A percentile compares a stretch with the other conserved stretches of the same genome.
These are phyloP conservation scores for Debaryomyces coudertii DNA, from an alignment of 1,139 yeast genomes.

Conservation along the genomic window DNA sequence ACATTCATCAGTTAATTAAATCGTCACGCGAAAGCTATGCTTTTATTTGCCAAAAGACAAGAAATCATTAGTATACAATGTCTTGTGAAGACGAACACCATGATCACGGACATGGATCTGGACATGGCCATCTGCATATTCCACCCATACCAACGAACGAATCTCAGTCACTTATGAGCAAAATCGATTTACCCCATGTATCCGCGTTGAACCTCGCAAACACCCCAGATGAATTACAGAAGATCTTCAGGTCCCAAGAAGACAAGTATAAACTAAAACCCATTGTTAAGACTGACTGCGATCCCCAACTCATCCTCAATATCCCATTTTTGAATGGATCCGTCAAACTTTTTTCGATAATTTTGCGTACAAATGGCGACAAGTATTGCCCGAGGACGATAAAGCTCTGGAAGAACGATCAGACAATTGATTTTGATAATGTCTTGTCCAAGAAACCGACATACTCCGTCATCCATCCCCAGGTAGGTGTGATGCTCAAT, in stretches of 20 bases:
- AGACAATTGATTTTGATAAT: conserved; percentile 70
- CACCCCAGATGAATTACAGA: conserved; percentile 50
- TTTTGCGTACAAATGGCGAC: conserved; percentile 67
- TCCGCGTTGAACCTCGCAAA: conserved; percentile 67
- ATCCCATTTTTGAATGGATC: conserved; percentile 75
- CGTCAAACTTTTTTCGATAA: conserved; percentile 73
- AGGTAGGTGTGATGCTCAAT: conserved; percentile 47
- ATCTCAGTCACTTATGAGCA: conserved; percentile 67
- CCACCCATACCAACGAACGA: conserved; percentile 76
- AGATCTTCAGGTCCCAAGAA: conserved; percentile 51
- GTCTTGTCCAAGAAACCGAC: conserved; percentile 55
- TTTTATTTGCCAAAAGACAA: neutral
- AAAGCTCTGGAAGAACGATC: conserved; percentile 72
- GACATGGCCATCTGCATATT: conserved; percentile 31
- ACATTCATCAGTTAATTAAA: neutral
- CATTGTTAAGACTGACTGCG: conserved; percentile 73
- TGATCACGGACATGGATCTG: conserved; percentile 23
- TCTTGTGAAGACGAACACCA: conserved; percentile 46
- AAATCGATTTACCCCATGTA: conserved; percentile 64
- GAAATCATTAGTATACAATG: conserved; percentile 24
- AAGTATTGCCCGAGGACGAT: conserved; percentile 68
- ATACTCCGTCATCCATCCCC: conserved; percentile 65
- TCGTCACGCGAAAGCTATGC: conserved; percentile 1
- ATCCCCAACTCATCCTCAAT: conserved; percentile 73
- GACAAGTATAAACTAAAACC: conserved; percentile 48